phyloP scores from a whole-genome alignment of 1,284 basidiomycete species.

The Rhodotorula sp. region DNA sequence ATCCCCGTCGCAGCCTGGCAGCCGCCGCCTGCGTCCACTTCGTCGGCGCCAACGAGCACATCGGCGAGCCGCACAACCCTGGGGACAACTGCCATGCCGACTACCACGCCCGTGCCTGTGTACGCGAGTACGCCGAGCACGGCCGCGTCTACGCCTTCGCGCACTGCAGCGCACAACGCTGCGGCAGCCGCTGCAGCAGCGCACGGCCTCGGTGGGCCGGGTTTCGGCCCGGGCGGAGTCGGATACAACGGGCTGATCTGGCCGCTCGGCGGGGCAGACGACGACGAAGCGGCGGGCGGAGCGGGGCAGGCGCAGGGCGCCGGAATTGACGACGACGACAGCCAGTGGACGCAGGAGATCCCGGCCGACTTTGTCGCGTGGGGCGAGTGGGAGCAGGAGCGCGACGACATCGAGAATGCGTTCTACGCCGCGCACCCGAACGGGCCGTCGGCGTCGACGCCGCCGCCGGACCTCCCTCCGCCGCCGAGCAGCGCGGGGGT shows the following conservation, averaged over 20 bases:
- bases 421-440: constrained; percentile 29
- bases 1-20: constrained; percentile 8
- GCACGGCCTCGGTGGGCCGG: too few relatives aligned
- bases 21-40: neutral
- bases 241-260: constrained; percentile 5
- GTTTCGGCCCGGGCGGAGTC: neutral
- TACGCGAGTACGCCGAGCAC: neutral
- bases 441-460: constrained; percentile 5
- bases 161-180: neutral
- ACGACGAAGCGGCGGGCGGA: neutral
- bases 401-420: constrained; percentile 43
- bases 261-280: constrained; percentile 2
- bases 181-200: too few relatives aligned
- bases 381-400: constrained; percentile 42
- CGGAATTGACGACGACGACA: constrained; percentile 22
- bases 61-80: neutral
- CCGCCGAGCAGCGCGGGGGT: constrained; percentile 49
- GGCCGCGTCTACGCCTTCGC: neutral
- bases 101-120: neutral
- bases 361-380: constrained; percentile 48
- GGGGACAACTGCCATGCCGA: neutral
- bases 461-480: constrained; percentile 27
- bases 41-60: neutral
- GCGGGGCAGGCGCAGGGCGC: neutral
- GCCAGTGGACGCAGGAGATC: constrained; percentile 51